phyloP scores from a whole-genome alignment of 768 basidiomycete species.

The Agaricus subrufescens region DNA sequence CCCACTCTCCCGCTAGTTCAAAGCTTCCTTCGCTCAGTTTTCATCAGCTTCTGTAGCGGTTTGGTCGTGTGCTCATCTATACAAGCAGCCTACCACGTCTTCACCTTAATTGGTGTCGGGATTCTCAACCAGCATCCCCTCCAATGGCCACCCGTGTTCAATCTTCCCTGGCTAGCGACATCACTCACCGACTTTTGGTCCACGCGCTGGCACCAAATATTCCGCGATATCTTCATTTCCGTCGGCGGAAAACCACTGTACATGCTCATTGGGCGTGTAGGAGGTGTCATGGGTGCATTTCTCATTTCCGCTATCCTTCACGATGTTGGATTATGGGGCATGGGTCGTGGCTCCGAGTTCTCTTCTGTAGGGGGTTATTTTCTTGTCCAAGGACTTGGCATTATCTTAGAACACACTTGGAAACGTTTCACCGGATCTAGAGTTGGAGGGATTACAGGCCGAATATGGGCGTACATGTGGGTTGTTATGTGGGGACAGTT shows the following conservation, averaged over 20 bases:
- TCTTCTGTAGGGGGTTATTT: slow-evolving; percentile 45
- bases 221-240: slow-evolving; percentile 51
- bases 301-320: slow-evolving; percentile 58
- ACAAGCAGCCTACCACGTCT: slow-evolving; percentile 34
- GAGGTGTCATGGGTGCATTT: slow-evolving; percentile 55
- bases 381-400: slow-evolving; percentile 49
- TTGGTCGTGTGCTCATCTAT: slow-evolving; percentile 40
- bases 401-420: slow-evolving; percentile 46
- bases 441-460: slow-evolving; percentile 44
- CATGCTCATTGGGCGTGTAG: slow-evolving; percentile 40
- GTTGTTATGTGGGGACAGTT: slow-evolving; percentile 40
- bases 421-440: slow-evolving; percentile 35
- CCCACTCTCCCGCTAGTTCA: slow-evolving; percentile 25
- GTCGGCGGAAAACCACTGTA: slow-evolving; percentile 43
- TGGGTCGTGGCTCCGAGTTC: slow-evolving; percentile 50
- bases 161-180: slow-evolving; percentile 49
- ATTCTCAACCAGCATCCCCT: slow-evolving; percentile 43
- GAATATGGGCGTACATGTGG: slow-evolving; percentile 50
- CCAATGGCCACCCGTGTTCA: slow-evolving; percentile 64
- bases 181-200: slow-evolving; percentile 65
- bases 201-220: slow-evolving; percentile 64
- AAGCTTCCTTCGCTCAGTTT: slow-evolving; percentile 38
- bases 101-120: slow-evolving; percentile 38
- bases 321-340: slow-evolving; percentile 50
- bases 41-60: slow-evolving; percentile 40